Percentiles rank a stretch among this genome's conserved stretches.
Conservation (phyloP, 345 rosid species). For the Aquilaria malaccensis region DNA sequence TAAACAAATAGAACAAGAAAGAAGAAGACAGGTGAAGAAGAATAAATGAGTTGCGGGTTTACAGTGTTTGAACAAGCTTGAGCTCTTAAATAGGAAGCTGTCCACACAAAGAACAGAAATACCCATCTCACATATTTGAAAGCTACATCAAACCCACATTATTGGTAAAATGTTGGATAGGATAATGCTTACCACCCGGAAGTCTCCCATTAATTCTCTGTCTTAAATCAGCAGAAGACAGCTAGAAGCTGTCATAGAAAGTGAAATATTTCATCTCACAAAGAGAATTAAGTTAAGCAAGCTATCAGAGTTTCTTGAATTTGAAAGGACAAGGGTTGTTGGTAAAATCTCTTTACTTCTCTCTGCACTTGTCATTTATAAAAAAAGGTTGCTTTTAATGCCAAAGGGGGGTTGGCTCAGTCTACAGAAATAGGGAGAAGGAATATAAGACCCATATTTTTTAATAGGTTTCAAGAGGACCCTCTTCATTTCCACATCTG, state of each 20-base stretch:
- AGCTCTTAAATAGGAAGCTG: slow-evolving; percentile 17
- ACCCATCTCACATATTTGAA: slow-evolving; percentile 17
- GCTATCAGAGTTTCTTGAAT: slow-evolving; percentile 29
- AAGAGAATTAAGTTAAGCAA: slow-evolving; percentile 14
- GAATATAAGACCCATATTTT: slow-evolving; percentile 27
- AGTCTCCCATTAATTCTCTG: slow-evolving; percentile 39
- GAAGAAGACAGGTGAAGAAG: not conserved
- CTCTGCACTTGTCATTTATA: slow-evolving; percentile 32
- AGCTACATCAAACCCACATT: slow-evolving; percentile 16
- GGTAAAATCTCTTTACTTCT: slow-evolving; percentile 27
- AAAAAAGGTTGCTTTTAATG: slow-evolving; percentile 29
- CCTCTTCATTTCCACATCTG: slow-evolving; percentile 19
- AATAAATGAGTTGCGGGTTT: not conserved
- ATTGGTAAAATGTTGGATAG: slow-evolving; percentile 14
- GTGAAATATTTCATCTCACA: slow-evolving; percentile 25
- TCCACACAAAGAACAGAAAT: slow-evolving; percentile 22
- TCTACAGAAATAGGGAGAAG: slow-evolving; percentile 23
- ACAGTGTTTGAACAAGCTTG: not conserved
- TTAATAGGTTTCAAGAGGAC: slow-evolving; percentile 15
- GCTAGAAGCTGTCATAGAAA: slow-evolving; percentile 50
- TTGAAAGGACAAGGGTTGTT: slow-evolving; percentile 46
- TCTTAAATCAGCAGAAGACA: slow-evolving; percentile 41
- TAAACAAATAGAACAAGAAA: slow-evolving; percentile 2
- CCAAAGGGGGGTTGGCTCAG: slow-evolving; percentile 20
- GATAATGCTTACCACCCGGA: slow-evolving; percentile 30